Evolutionary conservation across 1,139 yeast species (phyloP).

Genomic region (Suhomyces anneliseae): DNA sequence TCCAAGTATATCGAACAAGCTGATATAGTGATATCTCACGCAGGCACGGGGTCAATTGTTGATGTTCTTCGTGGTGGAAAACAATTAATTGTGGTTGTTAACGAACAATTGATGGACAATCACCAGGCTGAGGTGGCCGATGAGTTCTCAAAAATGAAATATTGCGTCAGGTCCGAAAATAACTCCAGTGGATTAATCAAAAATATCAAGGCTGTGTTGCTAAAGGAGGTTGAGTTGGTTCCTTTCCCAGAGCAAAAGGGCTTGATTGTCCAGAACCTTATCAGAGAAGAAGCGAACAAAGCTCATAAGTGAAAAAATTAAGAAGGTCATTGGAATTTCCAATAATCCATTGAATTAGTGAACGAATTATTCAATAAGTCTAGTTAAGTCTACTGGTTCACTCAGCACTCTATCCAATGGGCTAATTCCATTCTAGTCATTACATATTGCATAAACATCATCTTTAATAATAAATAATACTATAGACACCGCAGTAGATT

Average conservation of each 20-base stretch:
- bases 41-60: constrained; percentile 90
- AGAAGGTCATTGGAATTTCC: no score
- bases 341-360: no score
- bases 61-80: constrained; percentile 64
- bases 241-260: constrained; percentile 7
- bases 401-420: no score
- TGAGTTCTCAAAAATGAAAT: constrained; percentile 41
- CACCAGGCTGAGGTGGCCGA: constrained; percentile 82
- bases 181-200: neutral
- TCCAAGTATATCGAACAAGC: constrained; percentile 36
- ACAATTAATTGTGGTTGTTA: constrained; percentile 69
- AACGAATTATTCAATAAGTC: no score
- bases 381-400: no score
- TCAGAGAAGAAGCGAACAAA: constrained; percentile 9
- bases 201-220: neutral
- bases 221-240: neutral
- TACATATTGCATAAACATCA: no score
- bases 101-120: constrained; percentile 73
- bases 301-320: neutral
- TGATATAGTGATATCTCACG: constrained; percentile 78
- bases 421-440: no score
- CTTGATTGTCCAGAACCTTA: constrained; percentile 8
- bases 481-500: no score
- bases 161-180: constrained; percentile 7
- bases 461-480: no score